Evolutionary conservation across 1,284 basidiomycete species (phyloP).

Genomic region (Puccinia hordei): DNA sequence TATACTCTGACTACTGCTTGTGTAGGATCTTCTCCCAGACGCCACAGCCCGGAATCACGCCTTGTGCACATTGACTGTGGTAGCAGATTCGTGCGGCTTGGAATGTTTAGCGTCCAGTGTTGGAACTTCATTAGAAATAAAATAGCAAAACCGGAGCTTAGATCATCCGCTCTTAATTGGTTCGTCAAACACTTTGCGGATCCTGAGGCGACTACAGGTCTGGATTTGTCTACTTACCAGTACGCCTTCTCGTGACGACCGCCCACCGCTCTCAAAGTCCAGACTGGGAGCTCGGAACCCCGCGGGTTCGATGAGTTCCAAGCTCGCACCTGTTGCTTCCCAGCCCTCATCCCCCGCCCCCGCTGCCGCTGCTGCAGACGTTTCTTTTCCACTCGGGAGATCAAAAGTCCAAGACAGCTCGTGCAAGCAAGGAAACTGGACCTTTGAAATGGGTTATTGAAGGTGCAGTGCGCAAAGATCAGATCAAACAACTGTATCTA

Average conservation of each 20-base stretch:
- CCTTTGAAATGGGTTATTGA: conserved; percentile 62
- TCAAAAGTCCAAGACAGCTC: conserved; percentile 70
- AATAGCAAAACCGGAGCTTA: conserved; percentile 81
- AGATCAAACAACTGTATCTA: too few species aligned
- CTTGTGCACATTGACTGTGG: too few species aligned
- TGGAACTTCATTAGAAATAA: too few species aligned
- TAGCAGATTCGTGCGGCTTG: too few species aligned
- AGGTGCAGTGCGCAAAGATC: conserved; percentile 85
- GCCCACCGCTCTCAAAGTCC: conserved; percentile 55
- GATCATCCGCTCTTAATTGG: conserved; percentile 82
- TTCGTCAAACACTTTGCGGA: conserved; percentile 76
- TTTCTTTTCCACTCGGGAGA: conserved; percentile 73
- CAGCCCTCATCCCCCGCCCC: conserved; percentile 59
- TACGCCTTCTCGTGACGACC: conserved; percentile 57
- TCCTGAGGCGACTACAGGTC: conserved; percentile 57
- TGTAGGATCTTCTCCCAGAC: conserved; percentile 22
- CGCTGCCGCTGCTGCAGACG: conserved; percentile 58
- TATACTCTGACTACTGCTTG: conserved; percentile 36
- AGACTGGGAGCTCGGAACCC: conserved; percentile 53
- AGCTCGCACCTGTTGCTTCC: conserved; percentile 57
- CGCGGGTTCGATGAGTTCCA: conserved; percentile 57
- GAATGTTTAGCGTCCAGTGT: too few species aligned
- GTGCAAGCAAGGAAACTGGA: conserved; percentile 74
- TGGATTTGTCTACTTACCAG: conserved; percentile 72
- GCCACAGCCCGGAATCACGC: too few species aligned